These are phyloP conservation scores for Euptelea pleiosperma DNA, from an alignment of 164 flowering plant genomes.

Conservation along the genomic window DNA sequence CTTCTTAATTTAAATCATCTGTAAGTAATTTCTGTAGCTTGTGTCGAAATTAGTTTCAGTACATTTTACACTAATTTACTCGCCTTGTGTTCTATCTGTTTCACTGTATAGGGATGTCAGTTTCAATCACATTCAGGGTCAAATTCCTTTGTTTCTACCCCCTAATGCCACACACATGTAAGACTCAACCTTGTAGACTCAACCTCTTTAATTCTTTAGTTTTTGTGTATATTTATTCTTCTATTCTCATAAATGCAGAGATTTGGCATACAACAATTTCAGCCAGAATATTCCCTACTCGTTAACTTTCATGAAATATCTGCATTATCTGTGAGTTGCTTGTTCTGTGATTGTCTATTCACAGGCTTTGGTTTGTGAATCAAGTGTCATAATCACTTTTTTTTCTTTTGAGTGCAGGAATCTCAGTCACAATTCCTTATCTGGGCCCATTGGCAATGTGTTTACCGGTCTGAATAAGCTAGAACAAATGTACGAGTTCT, in stretches of 20 bases:
- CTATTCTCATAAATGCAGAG: slow-evolving; percentile 38
- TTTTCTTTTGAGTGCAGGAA: slow-evolving; percentile 46
- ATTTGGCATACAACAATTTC: slow-evolving; percentile 64
- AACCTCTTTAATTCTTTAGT: not conserved
- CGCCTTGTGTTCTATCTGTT: slow-evolving; percentile 3
- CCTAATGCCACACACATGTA: slow-evolving; percentile 69
- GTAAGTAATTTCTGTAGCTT: slow-evolving; percentile 35
- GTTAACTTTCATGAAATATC: slow-evolving; percentile 38
- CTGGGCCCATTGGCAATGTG: slow-evolving; percentile 72
- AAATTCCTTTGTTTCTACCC: slow-evolving; percentile 60
- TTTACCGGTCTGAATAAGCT: slow-evolving; percentile 53
- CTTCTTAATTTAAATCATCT: slow-evolving; percentile 54
- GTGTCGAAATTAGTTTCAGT: not conserved
- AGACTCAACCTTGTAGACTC: slow-evolving; percentile 17
- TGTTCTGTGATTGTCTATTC: slow-evolving; percentile 1
- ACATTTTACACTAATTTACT: not conserved
- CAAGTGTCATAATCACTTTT: not conserved
- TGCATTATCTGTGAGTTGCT: slow-evolving; percentile 63
- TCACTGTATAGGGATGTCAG: slow-evolving; percentile 59
- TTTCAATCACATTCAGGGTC: slow-evolving; percentile 55
- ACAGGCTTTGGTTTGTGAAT: not conserved
- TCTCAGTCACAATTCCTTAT: slow-evolving; percentile 66
- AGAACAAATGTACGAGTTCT: slow-evolving; percentile 52
- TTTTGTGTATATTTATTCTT: not conserved
- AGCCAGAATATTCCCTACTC: slow-evolving; percentile 52